A percentile compares a stretch with the other conserved stretches of the same genome.
These are phyloP conservation scores for Aureobasidium lini DNA, from an alignment of 2,329 filamentous ascomycete genomes.

Conservation along the genomic window DNA sequence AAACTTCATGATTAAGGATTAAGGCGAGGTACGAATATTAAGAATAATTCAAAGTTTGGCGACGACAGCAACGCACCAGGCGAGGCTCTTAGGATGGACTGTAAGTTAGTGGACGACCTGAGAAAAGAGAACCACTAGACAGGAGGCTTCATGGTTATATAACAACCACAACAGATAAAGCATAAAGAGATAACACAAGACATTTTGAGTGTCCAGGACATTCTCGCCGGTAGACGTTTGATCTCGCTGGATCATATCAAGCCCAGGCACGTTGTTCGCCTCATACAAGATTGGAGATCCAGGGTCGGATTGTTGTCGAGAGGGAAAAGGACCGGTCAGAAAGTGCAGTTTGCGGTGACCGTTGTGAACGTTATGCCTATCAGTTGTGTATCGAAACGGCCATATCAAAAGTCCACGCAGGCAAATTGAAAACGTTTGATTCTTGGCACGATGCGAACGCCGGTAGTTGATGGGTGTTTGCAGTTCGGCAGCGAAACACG, in stretches of 20 bases:
- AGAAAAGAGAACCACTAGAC: not conserved
- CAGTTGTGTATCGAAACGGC: constrained; percentile 10
- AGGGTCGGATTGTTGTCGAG: constrained; percentile 1
- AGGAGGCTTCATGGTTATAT: constrained; percentile 4
- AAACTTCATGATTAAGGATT: constrained; percentile 7
- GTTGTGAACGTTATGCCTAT: not conserved
- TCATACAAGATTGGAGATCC: constrained; percentile 5
- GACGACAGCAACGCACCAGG: constrained; percentile 9
- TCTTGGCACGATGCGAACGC: not conserved
- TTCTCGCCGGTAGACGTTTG: not conserved
- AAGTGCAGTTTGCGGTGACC: not conserved
- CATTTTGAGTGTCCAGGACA: constrained; percentile 4
- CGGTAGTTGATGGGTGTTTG: not conserved
- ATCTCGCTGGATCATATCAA: not conserved
- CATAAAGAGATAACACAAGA: not conserved
- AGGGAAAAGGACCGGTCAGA: not conserved
- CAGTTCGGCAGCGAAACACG: constrained; percentile 2
- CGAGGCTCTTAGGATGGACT: not conserved
- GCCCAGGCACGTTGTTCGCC: not conserved
- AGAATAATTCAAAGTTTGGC: not conserved
- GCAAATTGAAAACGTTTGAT: not conserved
- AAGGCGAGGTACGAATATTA: not conserved
- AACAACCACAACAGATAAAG: constrained; percentile 4
- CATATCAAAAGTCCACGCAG: constrained; percentile 7
- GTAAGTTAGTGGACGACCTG: not conserved